Conservation (phyloP, 495 filamentous ascomycete species). For the Neurospora tetraspora region DNA sequence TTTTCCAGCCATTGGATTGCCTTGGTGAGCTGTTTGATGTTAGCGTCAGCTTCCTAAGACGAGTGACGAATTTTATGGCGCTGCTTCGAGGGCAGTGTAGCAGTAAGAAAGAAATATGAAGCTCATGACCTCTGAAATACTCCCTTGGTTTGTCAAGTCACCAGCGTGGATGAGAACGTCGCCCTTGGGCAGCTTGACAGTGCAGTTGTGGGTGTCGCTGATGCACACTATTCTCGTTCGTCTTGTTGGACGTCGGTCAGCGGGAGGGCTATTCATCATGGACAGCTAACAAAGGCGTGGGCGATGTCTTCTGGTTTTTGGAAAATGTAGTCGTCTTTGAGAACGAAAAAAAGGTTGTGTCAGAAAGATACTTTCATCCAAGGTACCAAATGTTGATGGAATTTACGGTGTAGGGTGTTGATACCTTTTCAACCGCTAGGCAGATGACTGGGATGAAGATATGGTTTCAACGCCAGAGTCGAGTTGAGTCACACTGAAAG, state of each 20-base stretch:
- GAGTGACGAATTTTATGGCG: not conserved
- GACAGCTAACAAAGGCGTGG: not conserved
- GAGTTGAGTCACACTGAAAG: not conserved
- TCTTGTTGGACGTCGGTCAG: constrained; percentile 10
- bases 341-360: not conserved
- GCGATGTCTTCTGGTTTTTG: not conserved
- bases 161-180: constrained; percentile 89
- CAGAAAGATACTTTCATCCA: not conserved
- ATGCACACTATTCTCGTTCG: constrained; percentile 54
- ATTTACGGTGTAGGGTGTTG: not conserved
- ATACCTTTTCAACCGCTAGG: not conserved
- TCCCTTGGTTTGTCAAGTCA: constrained; percentile 77
- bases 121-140: constrained; percentile 30
- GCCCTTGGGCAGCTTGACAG: constrained; percentile 58
- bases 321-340: not conserved
- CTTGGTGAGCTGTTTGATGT: constrained; percentile 22
- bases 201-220: constrained; percentile 80
- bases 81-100: too few relatives aligned
- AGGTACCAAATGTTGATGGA: too few relatives aligned
- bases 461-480: not conserved
- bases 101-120: too few relatives aligned
- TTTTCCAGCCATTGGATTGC: constrained; percentile 67
- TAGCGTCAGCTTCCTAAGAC: not conserved
- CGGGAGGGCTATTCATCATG: not conserved
- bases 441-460: not conserved